Base-by-base conservation (phyloP, 129 eudicot genomes). In the Escallonia rubra region DNA sequence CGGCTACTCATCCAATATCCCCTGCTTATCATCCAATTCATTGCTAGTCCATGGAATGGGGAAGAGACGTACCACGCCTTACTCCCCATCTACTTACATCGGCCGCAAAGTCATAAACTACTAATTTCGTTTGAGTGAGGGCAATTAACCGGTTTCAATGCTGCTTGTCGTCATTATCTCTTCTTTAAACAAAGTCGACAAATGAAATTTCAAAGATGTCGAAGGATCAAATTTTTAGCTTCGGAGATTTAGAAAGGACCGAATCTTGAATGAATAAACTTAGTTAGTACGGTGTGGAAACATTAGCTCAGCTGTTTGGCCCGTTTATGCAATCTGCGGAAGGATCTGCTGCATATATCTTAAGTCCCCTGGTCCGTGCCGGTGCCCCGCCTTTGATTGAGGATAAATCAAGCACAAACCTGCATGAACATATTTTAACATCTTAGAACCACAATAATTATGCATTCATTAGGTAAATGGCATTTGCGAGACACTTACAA, bases 321-420 rank as follows among this genome's bases (percentile, higher is more conserved):
- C 63, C 61, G 4, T 61, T 66, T 50, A 54, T 15, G 43, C 42
- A 41, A 43, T 68, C 48, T 45, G 62, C 55, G 43, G 59, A 54
- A 11, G 56, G 64, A 62, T 72, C 79, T 46, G 68, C 11, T 49
- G 59, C 64, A 59, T 67, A 75, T 67, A 78, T 53, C 8, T 71
- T 46, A 40, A 82, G 83, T 52, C 87, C 83, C 68, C 87, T 64
- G 3, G 87, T 82, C 52, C 83, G 73, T 0, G 73, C 83, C 39
- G 87, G 87, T 5, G 87, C 87, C 53, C 87, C 87, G 71, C 81
- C 87, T 71, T 74, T 78, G 59, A 82, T 79, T 6, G 76, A 67
- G 43, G 80, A 78, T 54, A 82, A 46, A 69, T 78, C 78, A 41
- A 82, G 83, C 67, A 78, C 73, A 67, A 78, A 9, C 55, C 86